Conservation (phyloP, 352 stramenopile genomes). For the Globisporangium nunn region DNA sequence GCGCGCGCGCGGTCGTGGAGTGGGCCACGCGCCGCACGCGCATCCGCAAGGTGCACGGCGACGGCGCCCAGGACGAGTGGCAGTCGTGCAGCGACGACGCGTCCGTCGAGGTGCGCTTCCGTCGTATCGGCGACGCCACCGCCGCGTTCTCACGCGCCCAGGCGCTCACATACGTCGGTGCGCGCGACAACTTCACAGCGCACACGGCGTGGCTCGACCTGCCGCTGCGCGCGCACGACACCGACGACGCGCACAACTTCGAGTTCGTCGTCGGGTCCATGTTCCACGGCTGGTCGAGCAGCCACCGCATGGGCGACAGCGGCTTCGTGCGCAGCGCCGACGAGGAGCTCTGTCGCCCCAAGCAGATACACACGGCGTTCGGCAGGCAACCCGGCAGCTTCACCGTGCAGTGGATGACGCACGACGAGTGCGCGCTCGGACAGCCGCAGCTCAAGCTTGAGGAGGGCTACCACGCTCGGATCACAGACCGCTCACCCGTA, state of each 20-base stretch:
- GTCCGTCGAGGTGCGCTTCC: constrained; percentile 50
- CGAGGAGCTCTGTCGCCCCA: constrained; percentile 52
- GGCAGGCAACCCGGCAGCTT: constrained; percentile 48
- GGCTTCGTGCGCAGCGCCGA: constrained; percentile 28
- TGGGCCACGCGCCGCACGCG: constrained; percentile 70
- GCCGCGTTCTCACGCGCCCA: constrained; percentile 31
- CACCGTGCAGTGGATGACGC: constrained; percentile 75
- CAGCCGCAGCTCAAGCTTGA: constrained; percentile 45
- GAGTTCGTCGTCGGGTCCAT: constrained; percentile 74
- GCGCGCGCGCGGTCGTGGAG: constrained; percentile 45
- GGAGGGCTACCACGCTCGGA: constrained; percentile 44
- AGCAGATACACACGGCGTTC: constrained; percentile 81
- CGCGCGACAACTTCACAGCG: constrained; percentile 46
- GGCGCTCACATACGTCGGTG: constrained; percentile 48
- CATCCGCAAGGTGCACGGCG: constrained; percentile 52
- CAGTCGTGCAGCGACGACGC: constrained; percentile 64
- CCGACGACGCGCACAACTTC: constrained; percentile 17
- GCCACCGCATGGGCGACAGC: constrained; percentile 55
- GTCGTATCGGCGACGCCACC: constrained; percentile 23
- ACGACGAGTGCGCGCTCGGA: constrained; percentile 39
- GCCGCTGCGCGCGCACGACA: constrained; percentile 1
- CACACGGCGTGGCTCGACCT: constrained; percentile 64
- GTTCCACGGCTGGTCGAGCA: constrained; percentile 72
- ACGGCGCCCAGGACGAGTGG: constrained; percentile 25
- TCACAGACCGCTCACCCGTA: constrained; percentile 33